Evolutionary conservation across 176 grass and related monocot genomes (phyloP).

Genomic region (Carex scoparia): DNA sequence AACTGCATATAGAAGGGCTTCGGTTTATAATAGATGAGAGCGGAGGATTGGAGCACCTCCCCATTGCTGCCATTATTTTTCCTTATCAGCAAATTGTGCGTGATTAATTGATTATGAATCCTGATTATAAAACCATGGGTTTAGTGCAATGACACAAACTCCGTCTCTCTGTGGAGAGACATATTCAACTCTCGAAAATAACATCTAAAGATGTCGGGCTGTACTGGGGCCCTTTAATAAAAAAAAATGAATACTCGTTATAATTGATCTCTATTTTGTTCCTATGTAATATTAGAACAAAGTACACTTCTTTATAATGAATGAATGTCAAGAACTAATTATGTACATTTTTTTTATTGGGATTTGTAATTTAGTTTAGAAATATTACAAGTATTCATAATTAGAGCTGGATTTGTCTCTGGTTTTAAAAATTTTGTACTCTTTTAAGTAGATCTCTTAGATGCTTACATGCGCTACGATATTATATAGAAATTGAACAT

Average conservation of each 20-base stretch:
- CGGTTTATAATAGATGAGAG: slow-evolving; percentile 77
- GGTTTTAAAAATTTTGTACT: not conserved
- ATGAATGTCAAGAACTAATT: not conserved
- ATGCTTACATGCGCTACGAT: not conserved
- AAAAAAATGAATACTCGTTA: not conserved
- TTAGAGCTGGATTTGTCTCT: not conserved
- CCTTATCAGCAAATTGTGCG: slow-evolving; percentile 62
- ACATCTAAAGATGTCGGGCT: no score
- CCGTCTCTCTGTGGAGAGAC: no score
- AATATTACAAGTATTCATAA: not conserved
- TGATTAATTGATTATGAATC: not conserved
- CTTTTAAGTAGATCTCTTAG: not conserved
- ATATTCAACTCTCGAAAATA: no score
- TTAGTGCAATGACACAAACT: no score
- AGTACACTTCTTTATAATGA: not conserved
- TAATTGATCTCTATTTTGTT: not conserved
- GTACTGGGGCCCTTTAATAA: no score
- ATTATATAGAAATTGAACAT: not conserved
- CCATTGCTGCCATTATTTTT: slow-evolving; percentile 65
- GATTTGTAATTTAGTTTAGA: not conserved
- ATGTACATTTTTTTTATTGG: not conserved
- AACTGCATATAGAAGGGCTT: slow-evolving; percentile 67
- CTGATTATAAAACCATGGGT: not conserved
- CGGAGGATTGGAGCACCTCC: slow-evolving; percentile 50
- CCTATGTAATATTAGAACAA: not conserved